Base-by-base conservation (phyloP, 139 green algal species). In the Chlamydomonas applanata region DNA sequence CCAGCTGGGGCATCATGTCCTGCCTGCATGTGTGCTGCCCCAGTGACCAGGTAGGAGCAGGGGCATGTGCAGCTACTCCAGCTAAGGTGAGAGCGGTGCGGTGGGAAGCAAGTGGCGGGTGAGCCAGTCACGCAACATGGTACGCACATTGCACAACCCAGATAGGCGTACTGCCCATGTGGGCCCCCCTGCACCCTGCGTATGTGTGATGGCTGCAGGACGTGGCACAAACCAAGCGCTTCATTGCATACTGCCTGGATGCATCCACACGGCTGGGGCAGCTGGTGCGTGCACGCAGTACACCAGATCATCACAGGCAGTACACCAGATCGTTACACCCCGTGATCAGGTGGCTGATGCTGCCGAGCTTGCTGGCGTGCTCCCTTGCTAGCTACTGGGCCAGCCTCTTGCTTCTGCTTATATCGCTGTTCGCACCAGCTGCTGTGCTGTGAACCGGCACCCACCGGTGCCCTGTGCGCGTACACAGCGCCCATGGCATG, bases 211-310 rank as follows among this genome's bases (percentile, higher is more conserved):
- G 27, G 54, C 54, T n/a, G n/a, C 9, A 62, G 54, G 59, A 66
- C 17, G 59, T 66, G n/a, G 59, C 29, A 25, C 59, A 30, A 30
- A 66, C 59, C 24, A 66, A 66, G 59, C 59, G 59, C 4, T 66
- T 66, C 59, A 66, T 66, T 35, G 29, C n/a, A 14, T 66, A 66
- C 59, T 40, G n/a, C 59, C 59, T 66, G n/a, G 59, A 66, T 35
- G 59, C 59, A 34, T 22, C 25, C 2, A 66, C 30, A 34, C 25
- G 25, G 3, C 30, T 29, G 59, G 59, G 59, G 59, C 59, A 66
- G 9, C 11, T 66, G 59, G 59, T 66, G n/a, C 24, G 59, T 34
- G n/a, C n/a, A n/a, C n/a, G n/a, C n/a, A n/a, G n/a, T n/a, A n/a
- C n/a, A n/a, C n/a, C n/a, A n/a, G n/a, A n/a, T n/a, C n/a, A n/a